phyloP scores from a whole-genome alignment of 805 yeast genomes.

The Candida maesae region DNA sequence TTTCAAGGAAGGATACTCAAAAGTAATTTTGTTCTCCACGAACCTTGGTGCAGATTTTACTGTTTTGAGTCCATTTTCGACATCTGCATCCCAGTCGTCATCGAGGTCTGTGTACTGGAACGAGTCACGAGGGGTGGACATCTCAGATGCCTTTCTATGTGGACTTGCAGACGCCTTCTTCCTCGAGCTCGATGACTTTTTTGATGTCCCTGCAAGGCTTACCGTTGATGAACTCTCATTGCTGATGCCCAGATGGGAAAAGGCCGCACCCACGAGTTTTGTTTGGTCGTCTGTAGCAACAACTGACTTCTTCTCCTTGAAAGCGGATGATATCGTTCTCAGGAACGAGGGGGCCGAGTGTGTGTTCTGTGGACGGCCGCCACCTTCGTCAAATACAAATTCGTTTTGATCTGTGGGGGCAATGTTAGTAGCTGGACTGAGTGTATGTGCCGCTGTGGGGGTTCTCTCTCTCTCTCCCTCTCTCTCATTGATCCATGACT shows the following conservation, averaged over 20 bases:
- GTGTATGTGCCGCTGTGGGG: too few species aligned
- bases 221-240: conserved; percentile 12
- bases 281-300: conserved; percentile 30
- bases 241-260: conserved; percentile 48
- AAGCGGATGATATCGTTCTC: conserved; percentile 24
- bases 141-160: conserved; percentile 10
- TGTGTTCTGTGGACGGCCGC: conserved; percentile 63
- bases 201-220: conserved; percentile 13
- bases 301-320: conserved; percentile 28
- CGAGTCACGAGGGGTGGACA: conserved; percentile 28
- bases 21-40: conserved; percentile 25
- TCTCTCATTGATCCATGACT: too few species aligned
- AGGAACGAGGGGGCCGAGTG: conserved; percentile 33
- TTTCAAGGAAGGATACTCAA: conserved; percentile 27
- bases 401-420: conserved; percentile 39
- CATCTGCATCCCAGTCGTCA: conserved; percentile 91
- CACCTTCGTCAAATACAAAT: conserved; percentile 63
- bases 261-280: conserved; percentile 51
- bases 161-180: conserved; percentile 9
- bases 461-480: too few species aligned
- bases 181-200: conserved; percentile 14
- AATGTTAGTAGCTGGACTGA: background rate
- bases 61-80: conserved; percentile 34
- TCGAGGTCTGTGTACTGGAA: conserved; percentile 64
- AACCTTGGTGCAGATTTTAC: conserved; percentile 29